These are phyloP conservation scores for Heracleum sosnowskyi DNA, from an alignment of 129 eudicot genomes.

Conservation along the genomic window DNA sequence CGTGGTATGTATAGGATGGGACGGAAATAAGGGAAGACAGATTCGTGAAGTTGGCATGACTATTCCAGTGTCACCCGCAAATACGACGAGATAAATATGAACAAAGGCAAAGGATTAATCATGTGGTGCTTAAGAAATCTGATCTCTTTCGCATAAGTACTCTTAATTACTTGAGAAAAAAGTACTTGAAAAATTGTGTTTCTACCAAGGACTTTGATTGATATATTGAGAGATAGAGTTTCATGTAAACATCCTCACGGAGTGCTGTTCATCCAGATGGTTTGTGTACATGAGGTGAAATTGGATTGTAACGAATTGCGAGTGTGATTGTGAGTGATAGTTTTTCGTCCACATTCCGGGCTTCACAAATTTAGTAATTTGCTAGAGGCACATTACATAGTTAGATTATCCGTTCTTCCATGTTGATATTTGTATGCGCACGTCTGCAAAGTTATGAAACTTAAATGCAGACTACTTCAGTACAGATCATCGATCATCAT, in stretches of 20 bases:
- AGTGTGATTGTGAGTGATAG: not conserved
- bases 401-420: too few relatives aligned
- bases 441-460: too few relatives aligned
- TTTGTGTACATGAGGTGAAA: not conserved
- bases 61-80: not conserved
- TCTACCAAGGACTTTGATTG: not conserved
- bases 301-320: not conserved
- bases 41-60: conserved; percentile 8
- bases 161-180: not conserved
- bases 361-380: not conserved
- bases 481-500: too few relatives aligned
- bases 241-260: not conserved
- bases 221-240: not conserved
- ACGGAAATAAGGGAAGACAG: conserved; percentile 8
- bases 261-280: not conserved
- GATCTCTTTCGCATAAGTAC: not conserved
- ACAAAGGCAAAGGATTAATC: not conserved
- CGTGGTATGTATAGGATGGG: not conserved
- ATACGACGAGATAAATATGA: not conserved
- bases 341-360: not conserved
- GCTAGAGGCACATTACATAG: too few relatives aligned
- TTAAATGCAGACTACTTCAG: too few relatives aligned
- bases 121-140: not conserved
- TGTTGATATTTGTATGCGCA: too few relatives aligned
- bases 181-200: not conserved